Evolutionary conservation across 1,139 yeast species (phyloP), one percentile per base, ranked within the genome.

Genomic region (Yamadazyma blattariae): DNA sequence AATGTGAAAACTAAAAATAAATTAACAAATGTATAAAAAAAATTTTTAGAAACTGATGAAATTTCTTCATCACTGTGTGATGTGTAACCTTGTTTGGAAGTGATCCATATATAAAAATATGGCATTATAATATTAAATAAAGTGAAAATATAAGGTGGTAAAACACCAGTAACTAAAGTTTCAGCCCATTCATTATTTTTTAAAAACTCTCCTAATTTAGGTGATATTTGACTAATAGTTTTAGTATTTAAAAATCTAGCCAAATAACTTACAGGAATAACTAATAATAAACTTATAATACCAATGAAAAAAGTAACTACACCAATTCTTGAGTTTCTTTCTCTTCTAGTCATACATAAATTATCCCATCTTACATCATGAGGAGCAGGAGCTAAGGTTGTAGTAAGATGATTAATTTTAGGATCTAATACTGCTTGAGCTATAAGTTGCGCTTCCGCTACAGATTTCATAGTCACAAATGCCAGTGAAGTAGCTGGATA

Each of bases 371-470:
- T 70, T 16, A 87, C 79, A 55, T 87, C 96, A 43, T 81, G 82
- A 2, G 96, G 95, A 2, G 96, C 90, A 0, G 96, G 95, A 0
- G 96, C 96, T 32, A 86, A 64, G 32, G 69, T 71, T 7, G 94
- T 83, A 30, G 85, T 79, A 30, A 87, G 63, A 37, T 82, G 82
- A 51, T 81, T 75, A 1, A 87, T 82, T 36, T 79, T 73, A 0
- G 96, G 95, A 44, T 88, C 94, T 34, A 87, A 63, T 1, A 86
- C 85, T 0, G 95, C 87, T 54, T 88, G 96, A 0, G 96, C 94
- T 7, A 88, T 80, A 83, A 87, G 79, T 54, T 87, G 96, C 1
- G 96, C 95, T 48, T 82, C 80, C 0, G 94, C 86, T 8, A 86
- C 95, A 2, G 87, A 74, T 43, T 81, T 82, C 92, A 87, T 82